These are phyloP conservation scores for Quercus gilva DNA, from an alignment of 306 rosid species.

Conservation along the genomic window DNA sequence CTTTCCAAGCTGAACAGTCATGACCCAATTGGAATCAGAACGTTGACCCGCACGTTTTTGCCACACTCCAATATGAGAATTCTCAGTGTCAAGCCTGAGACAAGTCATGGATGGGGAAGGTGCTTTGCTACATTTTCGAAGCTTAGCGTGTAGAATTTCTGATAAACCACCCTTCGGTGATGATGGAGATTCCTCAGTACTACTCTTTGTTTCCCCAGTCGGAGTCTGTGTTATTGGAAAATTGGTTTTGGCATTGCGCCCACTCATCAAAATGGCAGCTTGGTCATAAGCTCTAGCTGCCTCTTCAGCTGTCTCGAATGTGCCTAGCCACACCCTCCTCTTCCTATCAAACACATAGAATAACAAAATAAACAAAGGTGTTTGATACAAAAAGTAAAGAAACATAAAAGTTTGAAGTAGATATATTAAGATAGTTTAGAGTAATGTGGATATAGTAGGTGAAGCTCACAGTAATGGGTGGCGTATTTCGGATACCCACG, in stretches of 20 bases:
- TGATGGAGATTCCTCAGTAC: constrained; percentile 4
- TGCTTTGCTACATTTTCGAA: constrained; percentile 61
- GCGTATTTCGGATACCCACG: constrained; percentile 58
- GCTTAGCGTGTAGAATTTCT: constrained; percentile 80
- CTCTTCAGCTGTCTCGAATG: constrained; percentile 52
- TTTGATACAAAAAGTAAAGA: background rate
- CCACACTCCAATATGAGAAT: constrained; percentile 86
- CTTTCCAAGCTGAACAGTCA: constrained; percentile 63
- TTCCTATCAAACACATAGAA: constrained; percentile 20
- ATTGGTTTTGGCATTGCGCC: constrained; percentile 48
- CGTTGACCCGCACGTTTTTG: constrained; percentile 71
- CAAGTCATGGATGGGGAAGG: constrained; percentile 91
- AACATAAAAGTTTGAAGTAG: background rate
- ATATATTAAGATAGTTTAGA: background rate
- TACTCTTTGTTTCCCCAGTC: constrained; percentile 22
- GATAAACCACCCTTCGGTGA: constrained; percentile 48
- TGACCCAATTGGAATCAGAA: constrained; percentile 74
- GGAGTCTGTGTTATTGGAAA: constrained; percentile 45
- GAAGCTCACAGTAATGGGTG: constrained; percentile 48
- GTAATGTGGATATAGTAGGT: background rate
- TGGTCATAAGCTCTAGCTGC: constrained; percentile 49
- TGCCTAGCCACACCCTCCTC: constrained; percentile 54
- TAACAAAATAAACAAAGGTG: background rate
- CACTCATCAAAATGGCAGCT: constrained; percentile 49
- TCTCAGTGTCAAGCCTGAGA: constrained; percentile 83